Evolutionary conservation across 179 eudicot species (phyloP), one percentile per base, ranked within the genome.

Genomic region (Beta corolliflora): DNA sequence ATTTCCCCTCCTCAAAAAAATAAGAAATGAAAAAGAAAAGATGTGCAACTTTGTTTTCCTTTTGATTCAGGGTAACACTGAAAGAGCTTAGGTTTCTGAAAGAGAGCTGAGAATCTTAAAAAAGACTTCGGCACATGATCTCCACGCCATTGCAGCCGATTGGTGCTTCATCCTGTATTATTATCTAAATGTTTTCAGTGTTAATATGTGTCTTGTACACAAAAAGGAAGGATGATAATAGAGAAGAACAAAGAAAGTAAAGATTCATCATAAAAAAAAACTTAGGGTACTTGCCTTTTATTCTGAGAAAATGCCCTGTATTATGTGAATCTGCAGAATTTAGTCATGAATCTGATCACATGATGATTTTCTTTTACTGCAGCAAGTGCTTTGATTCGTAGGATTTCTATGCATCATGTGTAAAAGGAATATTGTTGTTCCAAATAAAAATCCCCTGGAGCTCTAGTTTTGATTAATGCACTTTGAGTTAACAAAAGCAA

Each of bases 71-170:
- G 53, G 54, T 41, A 7, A 69, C 61, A 56, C 61, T 77, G 21
- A 79, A 80, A 83, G 82, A 68, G 63, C 77, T 80, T 12, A 61
- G 50, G 80, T n/a, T 83, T 71, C 25, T 80, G 73, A 64, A 56
- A 9, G 77, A 76, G 68, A 59, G 83, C 68, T 76, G 60, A 53
- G 73, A 78, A 64, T 67, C 78, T 84, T 25, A 25, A 23, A 59
- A 58, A 29, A 74, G 77, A 63, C 81, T 58, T 23, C 70, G 78
- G 54, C 53, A 64, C 11, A 65, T 77, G 79, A 78, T 72, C 59
- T 23, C 29, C 25, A 9, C 63, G 25, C 75, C 80, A 19, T 25
- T 60, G 31, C 73, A 75, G 71, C 73, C 83, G 46, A 80, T 83
- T n/a, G 71, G 72, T 25, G 88, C 81, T 80, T 80, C 76, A 75